These are phyloP conservation scores for Glaciozyma antarctica DNA, from an alignment of 768 basidiomycete genomes.

Conservation along the genomic window DNA sequence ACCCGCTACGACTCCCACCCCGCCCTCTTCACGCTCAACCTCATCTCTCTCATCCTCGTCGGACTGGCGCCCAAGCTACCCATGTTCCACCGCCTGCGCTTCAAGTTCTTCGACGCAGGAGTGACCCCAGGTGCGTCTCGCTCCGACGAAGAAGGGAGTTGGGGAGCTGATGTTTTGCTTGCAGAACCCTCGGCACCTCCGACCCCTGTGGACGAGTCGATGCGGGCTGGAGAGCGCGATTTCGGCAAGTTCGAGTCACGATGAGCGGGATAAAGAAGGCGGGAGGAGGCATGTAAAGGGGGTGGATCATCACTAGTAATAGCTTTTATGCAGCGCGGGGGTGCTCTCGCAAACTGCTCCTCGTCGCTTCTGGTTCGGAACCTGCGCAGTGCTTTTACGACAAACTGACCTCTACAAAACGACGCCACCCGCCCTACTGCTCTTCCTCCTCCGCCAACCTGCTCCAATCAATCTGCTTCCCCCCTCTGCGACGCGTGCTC, in stretches of 20 bases:
- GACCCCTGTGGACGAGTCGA: constrained; percentile 12
- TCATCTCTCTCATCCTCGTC: constrained; percentile 59
- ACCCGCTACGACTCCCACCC: constrained; percentile 84
- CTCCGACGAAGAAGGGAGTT: neutral
- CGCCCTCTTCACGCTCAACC: constrained; percentile 73
- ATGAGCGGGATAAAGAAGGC: neutral
- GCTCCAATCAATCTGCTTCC: neutral
- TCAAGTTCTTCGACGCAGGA: constrained; percentile 34
- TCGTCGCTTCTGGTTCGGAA: too few species aligned
- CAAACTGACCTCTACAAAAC: too few species aligned
- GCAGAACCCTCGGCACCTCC: constrained; percentile 23
- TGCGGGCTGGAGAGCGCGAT: constrained; percentile 2
- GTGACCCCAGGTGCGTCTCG: constrained; percentile 16
- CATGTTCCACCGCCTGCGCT: constrained; percentile 35
- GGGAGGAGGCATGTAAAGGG: neutral
- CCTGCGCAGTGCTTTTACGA: too few species aligned
- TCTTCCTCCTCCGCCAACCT: neutral
- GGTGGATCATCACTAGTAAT: too few species aligned
- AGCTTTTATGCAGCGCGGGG: too few species aligned
- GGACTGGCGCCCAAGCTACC: constrained; percentile 94
- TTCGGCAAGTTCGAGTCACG: neutral
- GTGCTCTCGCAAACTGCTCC: too few species aligned
- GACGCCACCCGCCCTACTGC: too few species aligned
- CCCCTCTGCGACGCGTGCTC: neutral
- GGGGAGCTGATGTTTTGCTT: neutral